Evolutionary conservation across 768 basidiomycete genomes (phyloP).

Genomic region (Brasilioporus rufonigricans): DNA sequence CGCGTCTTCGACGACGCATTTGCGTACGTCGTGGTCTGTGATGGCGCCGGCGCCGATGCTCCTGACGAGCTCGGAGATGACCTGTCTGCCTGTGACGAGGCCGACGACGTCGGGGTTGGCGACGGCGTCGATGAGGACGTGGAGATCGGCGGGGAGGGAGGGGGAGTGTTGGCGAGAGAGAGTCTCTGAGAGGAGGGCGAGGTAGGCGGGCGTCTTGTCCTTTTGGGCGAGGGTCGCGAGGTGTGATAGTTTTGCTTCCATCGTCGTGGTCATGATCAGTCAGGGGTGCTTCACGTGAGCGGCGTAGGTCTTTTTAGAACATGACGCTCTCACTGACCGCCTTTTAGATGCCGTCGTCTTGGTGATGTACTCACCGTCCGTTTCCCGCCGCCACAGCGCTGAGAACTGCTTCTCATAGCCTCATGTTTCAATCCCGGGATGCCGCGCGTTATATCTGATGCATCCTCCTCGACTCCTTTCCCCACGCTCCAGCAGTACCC

Average conservation of each 20-base stretch:
- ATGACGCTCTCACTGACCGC: too few species aligned
- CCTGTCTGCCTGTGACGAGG: slow-evolving; percentile 85
- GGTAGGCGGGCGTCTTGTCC: slow-evolving; percentile 78
- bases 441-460: slow-evolving; percentile 11
- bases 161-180: slow-evolving; percentile 50
- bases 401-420: background rate
- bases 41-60: slow-evolving; percentile 56
- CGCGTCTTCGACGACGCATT: slow-evolving; percentile 73
- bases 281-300: too few species aligned
- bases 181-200: slow-evolving; percentile 64
- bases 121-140: slow-evolving; percentile 72
- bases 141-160: slow-evolving; percentile 54
- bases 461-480: background rate
- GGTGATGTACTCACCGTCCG: slow-evolving; percentile 24
- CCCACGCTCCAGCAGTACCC: background rate
- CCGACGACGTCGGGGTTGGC: slow-evolving; percentile 80
- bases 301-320: too few species aligned
- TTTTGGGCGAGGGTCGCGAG: slow-evolving; percentile 70
- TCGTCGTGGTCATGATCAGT: background rate
- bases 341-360: slow-evolving; percentile 13
- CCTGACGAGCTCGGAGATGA: slow-evolving; percentile 82
- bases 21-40: slow-evolving; percentile 54
- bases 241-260: slow-evolving; percentile 68
- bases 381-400: too few species aligned
- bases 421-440: too few species aligned